Percentiles rank a stretch among this genome's conserved stretches.
These are phyloP conservation scores for Trifolium dubium DNA, from an alignment of 306 rosid genomes.

Conservation along the genomic window DNA sequence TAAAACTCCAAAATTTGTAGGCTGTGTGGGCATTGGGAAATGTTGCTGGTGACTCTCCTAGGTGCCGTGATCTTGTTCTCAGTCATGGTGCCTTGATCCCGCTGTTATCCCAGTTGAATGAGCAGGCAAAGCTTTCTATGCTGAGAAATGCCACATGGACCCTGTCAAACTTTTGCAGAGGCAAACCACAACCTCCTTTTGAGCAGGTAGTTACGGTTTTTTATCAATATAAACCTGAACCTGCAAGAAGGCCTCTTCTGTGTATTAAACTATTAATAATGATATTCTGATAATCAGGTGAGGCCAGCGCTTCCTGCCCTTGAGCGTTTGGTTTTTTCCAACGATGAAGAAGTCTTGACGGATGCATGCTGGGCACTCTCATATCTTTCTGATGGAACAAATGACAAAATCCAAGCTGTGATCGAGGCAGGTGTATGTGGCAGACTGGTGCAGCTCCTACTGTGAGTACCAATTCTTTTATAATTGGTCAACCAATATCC, in stretches of 20 bases:
- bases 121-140: slow-evolving; percentile 94
- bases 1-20: slow-evolving; percentile 45
- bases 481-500: background rate
- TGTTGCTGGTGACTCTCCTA: slow-evolving; percentile 96
- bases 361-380: slow-evolving; percentile 97
- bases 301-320: slow-evolving; percentile 91
- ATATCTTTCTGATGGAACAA: slow-evolving; percentile 89
- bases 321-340: slow-evolving; percentile 82
- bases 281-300: slow-evolving; percentile 59
- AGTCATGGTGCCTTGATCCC: slow-evolving; percentile 80
- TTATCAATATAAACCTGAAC: background rate
- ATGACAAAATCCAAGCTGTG: slow-evolving; percentile 94
- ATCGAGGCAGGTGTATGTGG: slow-evolving; percentile 83
- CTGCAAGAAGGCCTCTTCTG: background rate
- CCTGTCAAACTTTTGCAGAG: slow-evolving; percentile 89
- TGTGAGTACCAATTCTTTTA: slow-evolving; percentile 59
- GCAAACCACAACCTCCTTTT: slow-evolving; percentile 93
- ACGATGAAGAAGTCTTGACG: slow-evolving; percentile 91
- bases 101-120: slow-evolving; percentile 77
- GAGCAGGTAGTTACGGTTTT: slow-evolving; percentile 60
- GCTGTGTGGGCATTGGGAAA: slow-evolving; percentile 98
- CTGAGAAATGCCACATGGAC: slow-evolving; percentile 96
- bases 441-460: slow-evolving; percentile 79
- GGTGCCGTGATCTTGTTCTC: slow-evolving; percentile 93
- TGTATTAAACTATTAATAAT: slow-evolving; percentile 12